Percentiles rank a stretch among this genome's conserved stretches.
phyloP scores from a whole-genome alignment of 371 early-diverging fungal species.

The Blyttiomyces sp. region DNA sequence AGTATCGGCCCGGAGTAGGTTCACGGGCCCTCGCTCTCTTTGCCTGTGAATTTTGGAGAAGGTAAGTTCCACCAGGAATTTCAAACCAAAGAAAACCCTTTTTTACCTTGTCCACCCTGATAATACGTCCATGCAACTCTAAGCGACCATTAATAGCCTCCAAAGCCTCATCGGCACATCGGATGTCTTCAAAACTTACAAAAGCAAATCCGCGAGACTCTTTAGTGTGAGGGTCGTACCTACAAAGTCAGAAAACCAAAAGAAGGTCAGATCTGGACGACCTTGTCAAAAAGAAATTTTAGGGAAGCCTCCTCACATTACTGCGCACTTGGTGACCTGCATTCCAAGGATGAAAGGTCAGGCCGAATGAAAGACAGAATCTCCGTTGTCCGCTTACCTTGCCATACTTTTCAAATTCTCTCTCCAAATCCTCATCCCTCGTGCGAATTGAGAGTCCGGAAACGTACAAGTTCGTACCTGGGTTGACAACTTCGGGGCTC shows the following conservation, averaged over 20 bases:
- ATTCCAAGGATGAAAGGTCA: neutral
- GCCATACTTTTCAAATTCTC: conserved; percentile 72
- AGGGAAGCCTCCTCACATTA: conserved; percentile 58
- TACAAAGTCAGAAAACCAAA: neutral
- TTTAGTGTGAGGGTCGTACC: conserved; percentile 71
- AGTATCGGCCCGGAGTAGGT: conserved; percentile 85
- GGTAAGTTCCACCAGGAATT: neutral
- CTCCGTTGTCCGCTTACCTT: conserved; percentile 36
- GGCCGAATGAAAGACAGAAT: neutral
- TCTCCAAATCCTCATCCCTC: conserved; percentile 63
- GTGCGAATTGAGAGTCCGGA: conserved; percentile 65
- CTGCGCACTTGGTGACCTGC: conserved; percentile 66
- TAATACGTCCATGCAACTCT: conserved; percentile 69
- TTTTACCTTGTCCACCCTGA: conserved; percentile 71
- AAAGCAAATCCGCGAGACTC: conserved; percentile 81
- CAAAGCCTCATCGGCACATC: conserved; percentile 73
- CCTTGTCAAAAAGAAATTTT: too few relatives aligned
- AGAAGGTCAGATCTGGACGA: neutral
- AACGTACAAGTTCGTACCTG: conserved; percentile 77
- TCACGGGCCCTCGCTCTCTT: conserved; percentile 71
- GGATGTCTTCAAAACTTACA: conserved; percentile 68
- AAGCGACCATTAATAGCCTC: conserved; percentile 52
- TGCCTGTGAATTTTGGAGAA: conserved; percentile 44
- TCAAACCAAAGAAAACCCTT: neutral
- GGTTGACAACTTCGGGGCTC: too few relatives aligned